Evolutionary conservation across 345 rosid species (phyloP).

Genomic region (Cochlearia excelsa): DNA sequence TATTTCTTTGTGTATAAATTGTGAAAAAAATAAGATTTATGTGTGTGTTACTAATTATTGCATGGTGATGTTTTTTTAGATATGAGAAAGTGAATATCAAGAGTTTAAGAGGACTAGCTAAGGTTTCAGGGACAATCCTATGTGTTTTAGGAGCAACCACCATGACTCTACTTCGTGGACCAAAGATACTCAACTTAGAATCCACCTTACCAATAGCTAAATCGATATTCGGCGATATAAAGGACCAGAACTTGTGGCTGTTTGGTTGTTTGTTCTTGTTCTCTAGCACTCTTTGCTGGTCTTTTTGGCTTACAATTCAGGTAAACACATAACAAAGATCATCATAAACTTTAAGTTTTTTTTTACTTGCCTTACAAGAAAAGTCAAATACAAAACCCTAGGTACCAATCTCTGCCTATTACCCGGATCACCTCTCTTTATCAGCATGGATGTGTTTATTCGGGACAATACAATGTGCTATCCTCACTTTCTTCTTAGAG

Average conservation of each 20-base stretch:
- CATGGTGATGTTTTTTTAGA: slow-evolving; percentile 33
- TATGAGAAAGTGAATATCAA: slow-evolving; percentile 53
- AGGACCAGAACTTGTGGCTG: slow-evolving; percentile 46
- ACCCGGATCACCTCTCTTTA: slow-evolving; percentile 54
- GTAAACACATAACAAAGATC: too few species aligned
- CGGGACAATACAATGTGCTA: slow-evolving; percentile 55
- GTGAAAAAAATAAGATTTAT: slow-evolving; percentile 1
- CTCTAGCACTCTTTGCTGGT: slow-evolving; percentile 58
- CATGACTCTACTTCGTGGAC: slow-evolving; percentile 70
- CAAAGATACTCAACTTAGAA: slow-evolving; percentile 56
- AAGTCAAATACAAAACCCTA: slow-evolving; percentile 26
- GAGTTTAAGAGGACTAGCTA: slow-evolving; percentile 57
- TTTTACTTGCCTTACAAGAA: slow-evolving; percentile 11
- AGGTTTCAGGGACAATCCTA: slow-evolving; percentile 55
- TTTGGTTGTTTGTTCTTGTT: slow-evolving; percentile 62
- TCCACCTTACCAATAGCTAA: slow-evolving; percentile 13
- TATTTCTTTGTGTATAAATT: neutral
- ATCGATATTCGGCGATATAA: slow-evolving; percentile 26
- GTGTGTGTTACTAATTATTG: neutral
- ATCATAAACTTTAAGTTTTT: neutral
- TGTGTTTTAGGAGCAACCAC: slow-evolving; percentile 62
- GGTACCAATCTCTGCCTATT: slow-evolving; percentile 58
- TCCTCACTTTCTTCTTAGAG: slow-evolving; percentile 46
- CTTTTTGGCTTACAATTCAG: slow-evolving; percentile 41
- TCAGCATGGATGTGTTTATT: slow-evolving; percentile 81